These are phyloP conservation scores for Poteriospumella lacustris DNA, from an alignment of 108 stramenopile species.

Conservation along the genomic window DNA sequence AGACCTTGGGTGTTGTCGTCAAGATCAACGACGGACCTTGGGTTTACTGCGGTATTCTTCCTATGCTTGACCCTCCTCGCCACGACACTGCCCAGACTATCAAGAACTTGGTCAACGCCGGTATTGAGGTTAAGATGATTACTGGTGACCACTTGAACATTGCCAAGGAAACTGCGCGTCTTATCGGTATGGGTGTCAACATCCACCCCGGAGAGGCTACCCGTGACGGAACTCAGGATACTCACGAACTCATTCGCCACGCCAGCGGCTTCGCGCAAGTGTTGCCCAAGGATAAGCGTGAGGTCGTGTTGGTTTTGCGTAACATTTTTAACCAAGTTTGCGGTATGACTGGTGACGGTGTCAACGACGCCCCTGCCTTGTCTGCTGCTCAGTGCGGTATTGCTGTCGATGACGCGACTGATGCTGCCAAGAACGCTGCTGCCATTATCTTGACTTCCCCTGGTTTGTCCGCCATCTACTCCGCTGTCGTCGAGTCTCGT, in stretches of 20 bases:
- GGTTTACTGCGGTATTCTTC: constrained; percentile 68
- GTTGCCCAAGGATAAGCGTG: constrained; percentile 24
- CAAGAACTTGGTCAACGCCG: constrained; percentile 61
- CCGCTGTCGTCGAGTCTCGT: constrained; percentile 66
- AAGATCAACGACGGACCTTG: constrained; percentile 24
- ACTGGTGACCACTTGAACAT: constrained; percentile 67
- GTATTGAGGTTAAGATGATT: constrained; percentile 75
- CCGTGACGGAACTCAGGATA: constrained; percentile 3
- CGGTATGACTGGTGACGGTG: constrained; percentile 84
- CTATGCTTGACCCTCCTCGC: constrained; percentile 76
- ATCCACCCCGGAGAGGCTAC: constrained; percentile 54
- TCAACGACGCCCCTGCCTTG: constrained; percentile 80
- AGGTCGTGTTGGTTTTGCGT: constrained; percentile 23
- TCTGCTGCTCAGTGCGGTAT: constrained; percentile 71
- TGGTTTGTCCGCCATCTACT: constrained; percentile 71
- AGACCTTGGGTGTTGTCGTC: constrained; percentile 39
- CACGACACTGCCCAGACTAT: constrained; percentile 68
- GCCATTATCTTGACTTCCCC: constrained; percentile 73
- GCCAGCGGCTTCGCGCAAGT: constrained; percentile 25
- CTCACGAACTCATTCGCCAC: constrained; percentile 9
- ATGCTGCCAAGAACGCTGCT: constrained; percentile 80
- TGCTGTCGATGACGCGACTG: constrained; percentile 75
- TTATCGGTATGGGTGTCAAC: constrained; percentile 63
- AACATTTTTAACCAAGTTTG: constrained; percentile 38
- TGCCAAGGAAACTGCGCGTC: constrained; percentile 47